Conservation (phyloP, 2,329 filamentous ascomycete species). For the Colletotrichum simmondsii region DNA sequence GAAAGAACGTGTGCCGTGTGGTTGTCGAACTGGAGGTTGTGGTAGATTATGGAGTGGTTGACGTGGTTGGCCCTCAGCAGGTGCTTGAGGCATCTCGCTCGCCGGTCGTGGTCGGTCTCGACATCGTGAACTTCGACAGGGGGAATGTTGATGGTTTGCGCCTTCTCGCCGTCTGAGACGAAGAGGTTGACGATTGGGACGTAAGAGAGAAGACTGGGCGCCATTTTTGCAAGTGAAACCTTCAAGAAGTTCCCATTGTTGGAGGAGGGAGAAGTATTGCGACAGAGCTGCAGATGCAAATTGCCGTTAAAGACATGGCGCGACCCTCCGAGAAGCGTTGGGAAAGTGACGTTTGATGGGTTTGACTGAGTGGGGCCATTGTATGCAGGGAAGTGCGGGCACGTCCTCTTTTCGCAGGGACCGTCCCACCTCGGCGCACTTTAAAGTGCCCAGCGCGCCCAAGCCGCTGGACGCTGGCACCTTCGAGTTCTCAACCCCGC, state of each 20-base stretch:
- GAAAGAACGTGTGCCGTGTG: constrained; percentile 84
- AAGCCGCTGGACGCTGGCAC: constrained; percentile 2
- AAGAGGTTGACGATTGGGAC: constrained; percentile 53
- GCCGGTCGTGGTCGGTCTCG: constrained; percentile 82
- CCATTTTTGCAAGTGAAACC: not conserved
- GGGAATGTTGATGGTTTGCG: constrained; percentile 65
- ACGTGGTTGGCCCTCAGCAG: constrained; percentile 91
- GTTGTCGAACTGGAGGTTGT: constrained; percentile 81
- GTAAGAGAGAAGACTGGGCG: constrained; percentile 55
- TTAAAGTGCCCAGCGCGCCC: constrained; percentile 22
- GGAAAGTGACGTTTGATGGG: constrained; percentile 31
- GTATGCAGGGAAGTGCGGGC: constrained; percentile 4
- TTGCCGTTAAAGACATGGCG: constrained; percentile 20
- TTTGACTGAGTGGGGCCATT: constrained; percentile 26
- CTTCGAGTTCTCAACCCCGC: constrained; percentile 19
- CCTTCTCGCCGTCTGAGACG: constrained; percentile 39
- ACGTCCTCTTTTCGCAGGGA: constrained; percentile 17
- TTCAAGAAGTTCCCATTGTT: constrained; percentile 6
- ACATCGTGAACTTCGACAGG: constrained; percentile 81
- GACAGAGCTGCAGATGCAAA: not conserved
- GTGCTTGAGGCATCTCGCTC: constrained; percentile 87
- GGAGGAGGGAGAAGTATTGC: not conserved
- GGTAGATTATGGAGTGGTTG: constrained; percentile 86
- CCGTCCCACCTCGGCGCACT: not conserved
- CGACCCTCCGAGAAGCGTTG: constrained; percentile 25